phyloP scores from a whole-genome alignment of 2,329 filamentous ascomycete species.

The Xylariaceae sp. region DNA sequence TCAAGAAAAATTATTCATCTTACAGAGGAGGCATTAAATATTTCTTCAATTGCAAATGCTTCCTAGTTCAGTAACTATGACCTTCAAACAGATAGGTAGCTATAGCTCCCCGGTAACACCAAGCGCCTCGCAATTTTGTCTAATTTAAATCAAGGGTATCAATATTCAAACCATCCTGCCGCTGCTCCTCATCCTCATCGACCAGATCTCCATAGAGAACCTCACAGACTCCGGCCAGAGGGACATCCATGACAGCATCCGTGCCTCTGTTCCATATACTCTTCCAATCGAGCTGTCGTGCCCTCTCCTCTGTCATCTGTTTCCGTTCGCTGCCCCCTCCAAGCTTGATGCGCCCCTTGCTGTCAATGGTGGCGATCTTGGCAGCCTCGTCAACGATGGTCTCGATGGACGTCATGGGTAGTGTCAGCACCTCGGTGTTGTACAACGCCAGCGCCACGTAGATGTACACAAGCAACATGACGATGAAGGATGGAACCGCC shows the following conservation, averaged over 20 bases:
- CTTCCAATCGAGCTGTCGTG: conserved; percentile 69
- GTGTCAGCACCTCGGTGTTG: conserved; percentile 87
- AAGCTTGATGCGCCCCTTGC: conserved; percentile 61
- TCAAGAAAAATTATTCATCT: no score
- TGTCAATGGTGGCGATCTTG: conserved; percentile 82
- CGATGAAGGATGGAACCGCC: conserved; percentile 87
- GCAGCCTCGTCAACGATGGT: conserved; percentile 91
- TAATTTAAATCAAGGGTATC: conserved; percentile 21
- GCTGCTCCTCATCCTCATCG: conserved; percentile 25
- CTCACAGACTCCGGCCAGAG: conserved; percentile 92
- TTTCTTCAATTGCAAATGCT: not conserved
- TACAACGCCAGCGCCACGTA: conserved; percentile 92
- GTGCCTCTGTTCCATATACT: conserved; percentile 90
- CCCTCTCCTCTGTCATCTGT: conserved; percentile 44
- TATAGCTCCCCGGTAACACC: no score
- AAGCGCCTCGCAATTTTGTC: conserved; percentile 3
- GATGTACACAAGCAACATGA: conserved; percentile 88
- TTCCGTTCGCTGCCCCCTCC: conserved; percentile 45
- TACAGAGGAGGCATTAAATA: no score
- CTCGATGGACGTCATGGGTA: conserved; percentile 80
- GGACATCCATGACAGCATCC: conserved; percentile 96
- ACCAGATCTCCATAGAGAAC: conserved; percentile 76
- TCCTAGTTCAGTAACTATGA: no score
- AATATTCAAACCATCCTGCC: conserved; percentile 5
- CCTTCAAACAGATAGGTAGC: no score